phyloP scores from a whole-genome alignment of 2,329 filamentous ascomycete genomes.

The Trichoderma gracile region DNA sequence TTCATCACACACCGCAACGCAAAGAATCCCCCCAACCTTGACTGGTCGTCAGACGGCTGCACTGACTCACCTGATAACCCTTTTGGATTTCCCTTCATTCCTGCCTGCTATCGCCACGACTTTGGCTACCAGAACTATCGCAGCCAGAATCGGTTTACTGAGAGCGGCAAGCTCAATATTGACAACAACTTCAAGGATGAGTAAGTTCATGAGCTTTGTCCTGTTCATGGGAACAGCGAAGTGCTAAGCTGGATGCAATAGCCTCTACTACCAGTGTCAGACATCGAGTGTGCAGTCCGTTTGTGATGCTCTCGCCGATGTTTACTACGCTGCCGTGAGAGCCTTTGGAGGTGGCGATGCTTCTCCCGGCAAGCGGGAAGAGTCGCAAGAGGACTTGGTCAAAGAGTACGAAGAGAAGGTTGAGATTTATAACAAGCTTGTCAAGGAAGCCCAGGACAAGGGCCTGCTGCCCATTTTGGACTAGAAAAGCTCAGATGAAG shows the following conservation, averaged over 20 bases:
- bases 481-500: background rate
- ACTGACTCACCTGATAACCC: slow-evolving; percentile 47
- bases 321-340: slow-evolving; percentile 44
- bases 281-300: slow-evolving; percentile 27
- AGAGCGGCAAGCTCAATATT: slow-evolving; percentile 44
- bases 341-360: slow-evolving; percentile 41
- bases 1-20: slow-evolving; percentile 47
- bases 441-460: slow-evolving; percentile 40
- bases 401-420: slow-evolving; percentile 41
- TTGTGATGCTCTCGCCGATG: slow-evolving; percentile 42
- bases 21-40: slow-evolving; percentile 41
- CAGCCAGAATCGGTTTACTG: slow-evolving; percentile 49
- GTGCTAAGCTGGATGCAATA: slow-evolving; percentile 27
- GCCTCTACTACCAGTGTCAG: slow-evolving; percentile 43
- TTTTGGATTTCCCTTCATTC: slow-evolving; percentile 46
- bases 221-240: no score
- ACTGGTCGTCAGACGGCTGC: slow-evolving; percentile 49
- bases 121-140: slow-evolving; percentile 59
- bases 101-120: slow-evolving; percentile 55
- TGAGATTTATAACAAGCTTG: slow-evolving; percentile 39
- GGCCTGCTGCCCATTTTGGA: slow-evolving; percentile 30
- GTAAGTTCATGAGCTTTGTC: slow-evolving; percentile 32
- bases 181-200: slow-evolving; percentile 53
- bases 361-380: slow-evolving; percentile 35
- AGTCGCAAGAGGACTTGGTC: slow-evolving; percentile 32